Percentiles rank a stretch among this genome's conserved stretches.
phyloP scores from a whole-genome alignment of 129 eudicot species.

The Oenanthe sinensis region DNA sequence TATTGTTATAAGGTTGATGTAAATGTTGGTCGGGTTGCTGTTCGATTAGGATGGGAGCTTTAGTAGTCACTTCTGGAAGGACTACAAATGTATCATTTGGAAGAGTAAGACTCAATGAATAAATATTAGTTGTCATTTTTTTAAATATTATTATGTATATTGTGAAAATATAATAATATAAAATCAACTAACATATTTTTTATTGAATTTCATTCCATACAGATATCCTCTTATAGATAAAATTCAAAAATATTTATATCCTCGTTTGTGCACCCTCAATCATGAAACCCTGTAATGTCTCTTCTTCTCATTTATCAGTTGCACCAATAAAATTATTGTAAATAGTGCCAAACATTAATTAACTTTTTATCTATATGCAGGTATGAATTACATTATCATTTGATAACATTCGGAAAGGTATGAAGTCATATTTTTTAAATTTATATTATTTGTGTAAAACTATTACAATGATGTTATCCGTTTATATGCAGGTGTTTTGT shows the following conservation, averaged over 20 bases:
- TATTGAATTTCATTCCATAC: neutral
- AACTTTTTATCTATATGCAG: neutral
- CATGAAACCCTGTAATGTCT: neutral
- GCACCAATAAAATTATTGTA: neutral
- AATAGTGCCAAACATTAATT: neutral
- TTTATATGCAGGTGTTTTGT: neutral
- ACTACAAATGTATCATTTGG: conserved; percentile 49
- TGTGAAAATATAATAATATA: neutral
- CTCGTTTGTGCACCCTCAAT: neutral
- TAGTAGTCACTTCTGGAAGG: conserved; percentile 48
- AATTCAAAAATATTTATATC: neutral
- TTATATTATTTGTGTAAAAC: neutral
- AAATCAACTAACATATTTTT: neutral
- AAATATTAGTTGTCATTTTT: neutral
- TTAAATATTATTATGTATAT: neutral
- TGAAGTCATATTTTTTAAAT: neutral
- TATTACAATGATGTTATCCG: neutral
- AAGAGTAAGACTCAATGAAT: conserved; percentile 32
- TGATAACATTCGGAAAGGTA: conserved; percentile 2
- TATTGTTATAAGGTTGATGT: conserved; percentile 51
- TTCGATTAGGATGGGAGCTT: conserved; percentile 89
- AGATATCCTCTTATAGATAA: neutral
- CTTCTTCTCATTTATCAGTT: neutral
- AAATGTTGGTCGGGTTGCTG: conserved; percentile 63
- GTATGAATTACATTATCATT: neutral